Percentiles rank a stretch among this genome's conserved stretches.
Evolutionary conservation across 441 rosid species (phyloP).

Genomic region (Populus hybrid): DNA sequence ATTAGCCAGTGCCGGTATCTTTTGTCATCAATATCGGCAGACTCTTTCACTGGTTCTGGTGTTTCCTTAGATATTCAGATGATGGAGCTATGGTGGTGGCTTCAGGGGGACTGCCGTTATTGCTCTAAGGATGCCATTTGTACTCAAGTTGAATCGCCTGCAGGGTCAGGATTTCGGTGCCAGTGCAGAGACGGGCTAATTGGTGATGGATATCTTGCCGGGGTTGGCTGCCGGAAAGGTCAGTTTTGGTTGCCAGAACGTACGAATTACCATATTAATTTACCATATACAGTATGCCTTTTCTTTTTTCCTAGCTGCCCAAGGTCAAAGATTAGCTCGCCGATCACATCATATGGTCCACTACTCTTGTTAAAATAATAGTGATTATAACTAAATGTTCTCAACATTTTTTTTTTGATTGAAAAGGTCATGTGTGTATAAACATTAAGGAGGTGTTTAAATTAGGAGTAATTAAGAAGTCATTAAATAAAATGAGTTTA

Average conservation of each 20-base stretch:
- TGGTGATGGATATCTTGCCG: slow-evolving; percentile 60
- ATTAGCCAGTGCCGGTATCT: slow-evolving; percentile 36
- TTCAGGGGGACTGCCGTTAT: slow-evolving; percentile 40
- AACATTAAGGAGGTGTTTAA: neutral
- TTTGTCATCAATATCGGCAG: slow-evolving; percentile 59
- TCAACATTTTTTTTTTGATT: neutral
- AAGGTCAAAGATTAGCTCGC: neutral
- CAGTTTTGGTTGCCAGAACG: slow-evolving; percentile 20
- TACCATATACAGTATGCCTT: neutral
- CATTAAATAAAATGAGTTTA: neutral
- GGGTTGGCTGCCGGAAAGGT: slow-evolving; percentile 67
- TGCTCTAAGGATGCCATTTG: slow-evolving; percentile 53
- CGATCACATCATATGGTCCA: neutral
- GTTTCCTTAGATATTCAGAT: slow-evolving; percentile 52
- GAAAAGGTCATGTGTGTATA: neutral
- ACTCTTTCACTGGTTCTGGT: slow-evolving; percentile 21
- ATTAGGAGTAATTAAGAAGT: neutral
- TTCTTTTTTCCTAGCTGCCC: neutral
- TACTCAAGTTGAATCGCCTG: slow-evolving; percentile 14
- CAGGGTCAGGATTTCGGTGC: slow-evolving; percentile 46
- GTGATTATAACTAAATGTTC: neutral
- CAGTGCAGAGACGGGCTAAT: slow-evolving; percentile 42
- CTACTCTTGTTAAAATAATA: neutral
- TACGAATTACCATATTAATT: neutral
- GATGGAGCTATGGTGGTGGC: slow-evolving; percentile 72